Evolutionary conservation across 148 eudicot genomes (phyloP), one percentile per base, ranked within the genome.

Genomic region (Vaccinium vitisidaea): DNA sequence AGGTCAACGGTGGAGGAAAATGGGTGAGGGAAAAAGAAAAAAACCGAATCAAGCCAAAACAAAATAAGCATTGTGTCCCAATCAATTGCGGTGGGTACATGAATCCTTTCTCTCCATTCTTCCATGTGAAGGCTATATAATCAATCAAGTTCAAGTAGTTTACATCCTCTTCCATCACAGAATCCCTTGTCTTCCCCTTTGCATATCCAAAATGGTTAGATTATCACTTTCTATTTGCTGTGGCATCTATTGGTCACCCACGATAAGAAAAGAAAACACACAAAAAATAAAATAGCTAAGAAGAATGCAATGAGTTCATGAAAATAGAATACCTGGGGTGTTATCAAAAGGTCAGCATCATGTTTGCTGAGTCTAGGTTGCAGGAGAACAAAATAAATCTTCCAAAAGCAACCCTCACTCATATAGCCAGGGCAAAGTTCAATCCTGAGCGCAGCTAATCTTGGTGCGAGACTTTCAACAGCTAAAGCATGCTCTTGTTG

Each of bases 401-500:
- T 94, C 99, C 99, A 97, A 84, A 97, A 97, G 85, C 84, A 91
- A 83, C 87, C 89, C 84, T 97, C 99, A 80, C 92, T 95, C 95
- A 97, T 97, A 87, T 93, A 93, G 75, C 92, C 92, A 32, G 98
- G 93, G 90, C 99, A 97, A 79, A 97, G 95, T 89, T 93, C 96
- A 85, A 91, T 91, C 89, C 99, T 92, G 81, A 97, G 88, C 56
- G 95, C 93, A 85, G 98, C 92, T 84, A 97, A 85, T 88, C 92
- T 92, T 54, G 98, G 99, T 65, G 92, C 98, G 69, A 93, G 96
- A 12, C 88, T 93, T 89, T 97, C 99, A 61, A 97, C 92, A 49
- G 98, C 98, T 88, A 95, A 86, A 49, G 96, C 98, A 87, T 97
- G 99, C 80, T 94, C 99, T 94, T n/a, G n/a, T n/a, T n/a, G n/a